phyloP scores from a whole-genome alignment of 108 stramenopile species.

The Nitzschia sp. region DNA sequence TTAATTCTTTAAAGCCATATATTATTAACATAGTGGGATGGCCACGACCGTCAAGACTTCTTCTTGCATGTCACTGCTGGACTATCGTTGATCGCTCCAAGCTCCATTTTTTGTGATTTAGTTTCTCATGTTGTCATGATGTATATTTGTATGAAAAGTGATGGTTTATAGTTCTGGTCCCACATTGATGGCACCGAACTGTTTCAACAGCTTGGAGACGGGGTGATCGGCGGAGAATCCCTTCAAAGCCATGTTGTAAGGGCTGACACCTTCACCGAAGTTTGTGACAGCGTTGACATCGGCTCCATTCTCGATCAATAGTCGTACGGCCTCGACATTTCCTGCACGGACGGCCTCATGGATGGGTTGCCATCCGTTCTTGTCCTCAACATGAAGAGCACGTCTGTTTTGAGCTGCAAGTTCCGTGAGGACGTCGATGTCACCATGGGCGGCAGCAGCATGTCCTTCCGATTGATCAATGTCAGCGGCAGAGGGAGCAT shows the following conservation, averaged over 20 bases:
- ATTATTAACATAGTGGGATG: too few species aligned
- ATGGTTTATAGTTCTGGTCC: constrained; percentile 32
- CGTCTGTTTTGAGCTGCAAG: constrained; percentile 27
- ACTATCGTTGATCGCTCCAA: too few species aligned
- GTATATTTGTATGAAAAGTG: too few species aligned
- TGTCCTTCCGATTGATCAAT: constrained; percentile 20
- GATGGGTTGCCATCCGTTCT: constrained; percentile 76
- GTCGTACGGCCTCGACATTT: constrained; percentile 47
- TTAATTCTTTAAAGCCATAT: too few species aligned
- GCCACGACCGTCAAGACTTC: too few species aligned
- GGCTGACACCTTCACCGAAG: constrained; percentile 38
- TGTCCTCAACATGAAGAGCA: constrained; percentile 54
- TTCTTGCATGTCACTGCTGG: too few species aligned
- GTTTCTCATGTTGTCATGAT: too few species aligned
- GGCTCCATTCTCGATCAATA: constrained; percentile 54
- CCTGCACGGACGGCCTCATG: constrained; percentile 63
- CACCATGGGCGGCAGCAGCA: constrained; percentile 44
- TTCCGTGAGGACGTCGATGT: constrained; percentile 34
- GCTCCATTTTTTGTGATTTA: too few species aligned
- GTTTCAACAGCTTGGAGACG: constrained; percentile 17
- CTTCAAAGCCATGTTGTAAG: constrained; percentile 38
- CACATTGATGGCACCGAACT: constrained; percentile 28
- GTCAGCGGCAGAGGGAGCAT: constrained; percentile 69
- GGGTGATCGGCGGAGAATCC: constrained; percentile 9
- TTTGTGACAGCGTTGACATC: constrained; percentile 51